A percentile compares a stretch with the other conserved stretches of the same genome.
These are phyloP conservation scores for Thielaviopsis ethacetica DNA, from an alignment of 2,329 filamentous ascomycete species.

Conservation along the genomic window DNA sequence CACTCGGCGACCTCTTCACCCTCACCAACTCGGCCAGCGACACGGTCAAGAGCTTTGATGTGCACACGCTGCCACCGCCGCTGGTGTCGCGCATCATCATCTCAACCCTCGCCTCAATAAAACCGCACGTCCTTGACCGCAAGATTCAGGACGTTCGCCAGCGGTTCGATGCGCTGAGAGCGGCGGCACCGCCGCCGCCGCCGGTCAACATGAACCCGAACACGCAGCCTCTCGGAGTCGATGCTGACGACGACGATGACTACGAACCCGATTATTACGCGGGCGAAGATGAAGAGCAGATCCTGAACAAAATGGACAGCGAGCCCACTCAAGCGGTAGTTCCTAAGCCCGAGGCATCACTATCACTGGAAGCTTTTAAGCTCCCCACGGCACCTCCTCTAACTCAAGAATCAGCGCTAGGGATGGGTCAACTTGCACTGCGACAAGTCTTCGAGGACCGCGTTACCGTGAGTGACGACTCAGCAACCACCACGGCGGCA, in stretches of 20 bases:
- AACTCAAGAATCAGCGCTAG: slow-evolving; percentile 33
- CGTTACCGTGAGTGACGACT: slow-evolving; percentile 56
- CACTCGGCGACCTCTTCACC: slow-evolving; percentile 71
- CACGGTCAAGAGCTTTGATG: slow-evolving; percentile 65
- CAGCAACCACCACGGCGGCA: slow-evolving; percentile 18
- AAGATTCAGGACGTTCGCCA: slow-evolving; percentile 12
- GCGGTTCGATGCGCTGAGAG: slow-evolving; percentile 5
- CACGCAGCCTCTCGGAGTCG: slow-evolving; percentile 45
- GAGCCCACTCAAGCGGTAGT: slow-evolving; percentile 34
- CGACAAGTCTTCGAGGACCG: slow-evolving; percentile 13
- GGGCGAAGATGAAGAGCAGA: slow-evolving; percentile 61
- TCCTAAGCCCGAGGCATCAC: slow-evolving; percentile 21
- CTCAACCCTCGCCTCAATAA: slow-evolving; percentile 39
- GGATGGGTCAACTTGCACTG: slow-evolving; percentile 12
- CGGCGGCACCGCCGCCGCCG: background rate
- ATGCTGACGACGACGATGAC: slow-evolving; percentile 68
- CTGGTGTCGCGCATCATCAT: slow-evolving; percentile 70
- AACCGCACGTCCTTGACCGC: slow-evolving; percentile 10
- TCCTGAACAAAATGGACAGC: slow-evolving; percentile 60
- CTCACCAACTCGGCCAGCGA: slow-evolving; percentile 50
- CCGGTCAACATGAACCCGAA: slow-evolving; percentile 32
- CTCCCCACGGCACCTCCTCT: slow-evolving; percentile 63
- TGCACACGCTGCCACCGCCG: slow-evolving; percentile 58
- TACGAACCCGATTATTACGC: slow-evolving; percentile 80
- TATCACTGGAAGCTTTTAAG: slow-evolving; percentile 62